Percentiles rank a stretch among this genome's conserved stretches.
Conservation (phyloP, 768 basidiomycete species). For the Lentinula sp. region DNA sequence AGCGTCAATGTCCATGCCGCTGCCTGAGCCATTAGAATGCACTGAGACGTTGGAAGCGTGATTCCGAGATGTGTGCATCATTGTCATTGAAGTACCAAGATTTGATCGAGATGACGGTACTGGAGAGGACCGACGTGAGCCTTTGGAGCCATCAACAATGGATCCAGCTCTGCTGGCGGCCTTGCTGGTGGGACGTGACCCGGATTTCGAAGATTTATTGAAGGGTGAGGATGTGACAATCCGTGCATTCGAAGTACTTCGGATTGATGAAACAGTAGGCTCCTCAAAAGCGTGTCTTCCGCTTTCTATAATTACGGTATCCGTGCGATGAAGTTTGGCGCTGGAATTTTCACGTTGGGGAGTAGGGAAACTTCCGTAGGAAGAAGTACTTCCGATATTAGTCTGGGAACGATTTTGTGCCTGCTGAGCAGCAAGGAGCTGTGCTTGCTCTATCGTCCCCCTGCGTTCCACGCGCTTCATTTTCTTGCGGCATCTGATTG, state of each 20-base stretch:
- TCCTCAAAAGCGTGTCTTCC: neutral
- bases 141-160: neutral
- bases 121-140: constrained; percentile 1
- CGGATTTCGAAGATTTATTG: neutral
- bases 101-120: neutral
- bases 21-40: constrained; percentile 2
- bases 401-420: neutral
- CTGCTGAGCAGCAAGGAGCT: constrained; percentile 2
- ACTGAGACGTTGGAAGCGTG: neutral
- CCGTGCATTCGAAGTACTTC: neutral
- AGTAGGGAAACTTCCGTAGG: neutral
- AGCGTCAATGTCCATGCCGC: neutral
- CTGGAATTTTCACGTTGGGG: neutral
- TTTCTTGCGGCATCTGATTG: constrained; percentile 67
- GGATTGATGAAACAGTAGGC: neutral
- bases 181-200: constrained; percentile 2
- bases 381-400: neutral
- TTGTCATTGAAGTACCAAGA: neutral
- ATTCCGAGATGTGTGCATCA: neutral
- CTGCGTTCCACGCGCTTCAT: constrained; percentile 80
- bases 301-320: constrained; percentile 2
- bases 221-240: neutral
- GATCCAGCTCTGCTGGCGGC: constrained; percentile 1
- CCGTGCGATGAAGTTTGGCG: constrained; percentile 1
- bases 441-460: constrained; percentile 52